These are phyloP conservation scores for Mariannaea elegans DNA, from an alignment of 2,329 filamentous ascomycete species.

Conservation along the genomic window DNA sequence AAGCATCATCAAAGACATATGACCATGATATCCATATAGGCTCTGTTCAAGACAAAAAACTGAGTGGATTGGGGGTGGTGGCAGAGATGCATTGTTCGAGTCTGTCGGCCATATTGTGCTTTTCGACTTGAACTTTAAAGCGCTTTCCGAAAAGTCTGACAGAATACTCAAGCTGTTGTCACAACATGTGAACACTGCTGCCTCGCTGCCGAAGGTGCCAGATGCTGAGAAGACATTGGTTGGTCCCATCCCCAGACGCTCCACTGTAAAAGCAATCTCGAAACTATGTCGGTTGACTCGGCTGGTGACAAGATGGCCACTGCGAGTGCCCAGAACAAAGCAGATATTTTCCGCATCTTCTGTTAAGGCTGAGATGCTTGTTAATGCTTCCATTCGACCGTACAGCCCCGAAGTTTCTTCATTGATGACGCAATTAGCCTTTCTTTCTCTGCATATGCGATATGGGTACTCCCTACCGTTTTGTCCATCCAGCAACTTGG, in stretches of 20 bases:
- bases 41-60: slow-evolving; percentile 53
- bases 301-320: slow-evolving; percentile 59
- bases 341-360: slow-evolving; percentile 39
- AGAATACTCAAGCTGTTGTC: slow-evolving; percentile 58
- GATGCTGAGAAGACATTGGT: slow-evolving; percentile 45
- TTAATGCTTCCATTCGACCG: slow-evolving; percentile 52
- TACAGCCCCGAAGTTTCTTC: neutral
- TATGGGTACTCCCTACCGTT: slow-evolving; percentile 22
- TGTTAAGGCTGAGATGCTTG: slow-evolving; percentile 52
- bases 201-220: slow-evolving; percentile 32
- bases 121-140: slow-evolving; percentile 50
- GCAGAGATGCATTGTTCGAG: slow-evolving; percentile 54
- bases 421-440: slow-evolving; percentile 20
- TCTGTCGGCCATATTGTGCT: slow-evolving; percentile 62
- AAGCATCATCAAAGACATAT: slow-evolving; percentile 59
- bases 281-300: slow-evolving; percentile 30
- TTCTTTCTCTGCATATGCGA: neutral
- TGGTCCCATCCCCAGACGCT: slow-evolving; percentile 49
- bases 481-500: slow-evolving; percentile 17
- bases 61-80: slow-evolving; percentile 58
- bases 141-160: slow-evolving; percentile 45
- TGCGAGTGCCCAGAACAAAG: slow-evolving; percentile 59
- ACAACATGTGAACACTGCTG: slow-evolving; percentile 56
- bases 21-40: slow-evolving; percentile 49
- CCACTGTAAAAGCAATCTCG: slow-evolving; percentile 39